Evolutionary conservation across 768 basidiomycete species (phyloP).

Genomic region (Fistulinella prunicolor): DNA sequence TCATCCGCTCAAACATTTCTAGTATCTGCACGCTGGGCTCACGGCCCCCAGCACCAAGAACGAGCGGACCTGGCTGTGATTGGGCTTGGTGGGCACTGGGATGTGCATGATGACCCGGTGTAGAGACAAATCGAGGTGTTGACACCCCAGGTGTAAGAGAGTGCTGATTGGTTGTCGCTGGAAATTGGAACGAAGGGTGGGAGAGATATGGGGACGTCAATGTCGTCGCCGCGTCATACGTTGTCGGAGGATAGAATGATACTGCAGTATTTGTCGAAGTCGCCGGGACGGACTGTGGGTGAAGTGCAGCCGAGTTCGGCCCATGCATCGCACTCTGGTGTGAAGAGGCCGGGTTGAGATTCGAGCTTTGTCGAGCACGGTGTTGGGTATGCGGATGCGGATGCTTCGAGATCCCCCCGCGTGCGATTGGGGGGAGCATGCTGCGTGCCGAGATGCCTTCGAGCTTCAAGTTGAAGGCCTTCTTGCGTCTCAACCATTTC

Average conservation of each 20-base stretch:
- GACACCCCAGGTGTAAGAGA: slow-evolving; percentile 10
- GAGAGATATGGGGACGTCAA: slow-evolving; percentile 33
- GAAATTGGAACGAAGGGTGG: slow-evolving; percentile 29
- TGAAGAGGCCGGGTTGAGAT: slow-evolving; percentile 25
- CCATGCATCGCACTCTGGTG: slow-evolving; percentile 16
- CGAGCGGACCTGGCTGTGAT: slow-evolving; percentile 16
- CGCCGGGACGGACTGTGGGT: slow-evolving; percentile 15
- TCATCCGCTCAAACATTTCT: slow-evolving; percentile 67
- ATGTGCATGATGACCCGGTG: slow-evolving; percentile 11
- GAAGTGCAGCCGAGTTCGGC: slow-evolving; percentile 12
- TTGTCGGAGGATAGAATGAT: slow-evolving; percentile 30
- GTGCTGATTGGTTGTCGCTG: slow-evolving; percentile 11
- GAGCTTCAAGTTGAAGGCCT: slow-evolving; percentile 51
- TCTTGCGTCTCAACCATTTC: slow-evolving; percentile 57
- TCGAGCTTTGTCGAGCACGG: slow-evolving; percentile 30
- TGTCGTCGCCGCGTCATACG: slow-evolving; percentile 29
- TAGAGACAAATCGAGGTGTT: slow-evolving; percentile 8
- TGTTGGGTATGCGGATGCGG: slow-evolving; percentile 24
- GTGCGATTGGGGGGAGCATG: slow-evolving; percentile 15
- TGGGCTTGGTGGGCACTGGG: slow-evolving; percentile 11
- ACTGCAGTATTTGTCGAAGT: slow-evolving; percentile 16
- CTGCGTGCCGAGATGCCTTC: slow-evolving; percentile 38
- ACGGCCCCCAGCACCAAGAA: slow-evolving; percentile 30
- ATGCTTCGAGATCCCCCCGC: slow-evolving; percentile 29
- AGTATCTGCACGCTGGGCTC: slow-evolving; percentile 53